Base-by-base conservation (phyloP, 441 rosid genomes). In the Francoa sonchifolia region DNA sequence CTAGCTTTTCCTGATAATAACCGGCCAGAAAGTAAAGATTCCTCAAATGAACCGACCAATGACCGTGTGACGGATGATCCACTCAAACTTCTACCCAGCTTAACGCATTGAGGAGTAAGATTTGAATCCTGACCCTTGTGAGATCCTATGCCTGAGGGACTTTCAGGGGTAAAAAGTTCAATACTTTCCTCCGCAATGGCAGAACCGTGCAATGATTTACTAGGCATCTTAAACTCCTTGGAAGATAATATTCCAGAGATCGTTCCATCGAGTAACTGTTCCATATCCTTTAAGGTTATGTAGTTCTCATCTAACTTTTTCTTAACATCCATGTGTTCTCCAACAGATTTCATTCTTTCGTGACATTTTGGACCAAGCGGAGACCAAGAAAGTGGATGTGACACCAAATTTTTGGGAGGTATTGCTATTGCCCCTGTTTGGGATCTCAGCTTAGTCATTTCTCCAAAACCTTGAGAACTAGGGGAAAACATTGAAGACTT, bases 21-120 rank as follows among this genome's bases (percentile, higher is more conserved):
- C 37, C 69, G 59, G 42, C 82, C 82, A 27, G 82, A 68, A 22
- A 75, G 49, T 40, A 75, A 38, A n/a, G 82, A 75, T 49, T 75
- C 78, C 76, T 75, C 82, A 66, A 75, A 75, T 25, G 82, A 75
- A 43, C 82, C 82, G 40, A 72, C 55, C 62, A 75, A 66, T 21
- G 74, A 68, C 61, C 82, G 66, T 56, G 60, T 71, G 47, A 66
- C 67, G 7, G 71, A 48, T 36, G 51, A 35, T 15, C 70, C 66
- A 21, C 59, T 32, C 26, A 52, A 56, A 41, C 57, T 48, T 59
- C 68, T 59, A 18, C 36, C 20, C 35, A 59, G 33, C 48, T 66
- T 71, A 39, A 48, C 53, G 39, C 44, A 41, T 37, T 46, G 59
- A 51, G 57, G 19, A 58, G 39, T 12, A 38, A 14, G 40, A 19